phyloP scores from a whole-genome alignment of 176 grass and related monocot species.

The Aegilops sharonensis region DNA sequence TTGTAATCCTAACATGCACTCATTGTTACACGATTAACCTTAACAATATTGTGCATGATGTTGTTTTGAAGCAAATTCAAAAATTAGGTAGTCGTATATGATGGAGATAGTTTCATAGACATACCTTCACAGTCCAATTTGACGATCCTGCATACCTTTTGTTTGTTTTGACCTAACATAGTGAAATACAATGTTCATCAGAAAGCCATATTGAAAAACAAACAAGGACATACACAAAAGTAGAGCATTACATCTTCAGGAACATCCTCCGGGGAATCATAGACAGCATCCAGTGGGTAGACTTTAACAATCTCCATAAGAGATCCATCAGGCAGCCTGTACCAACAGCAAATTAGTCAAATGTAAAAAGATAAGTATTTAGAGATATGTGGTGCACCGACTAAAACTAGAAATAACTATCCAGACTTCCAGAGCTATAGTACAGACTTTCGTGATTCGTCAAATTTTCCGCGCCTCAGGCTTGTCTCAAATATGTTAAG shows the following conservation, averaged over 20 bases:
- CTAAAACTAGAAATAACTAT: slow-evolving; percentile 21
- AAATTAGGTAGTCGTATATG: slow-evolving; percentile 4
- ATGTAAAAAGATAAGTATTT: background rate
- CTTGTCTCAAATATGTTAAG: slow-evolving; percentile 37
- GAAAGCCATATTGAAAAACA: background rate
- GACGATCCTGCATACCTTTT: slow-evolving; percentile 93
- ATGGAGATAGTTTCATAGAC: slow-evolving; percentile 7
- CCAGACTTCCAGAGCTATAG: background rate
- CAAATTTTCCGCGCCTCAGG: slow-evolving; percentile 36
- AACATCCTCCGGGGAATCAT: slow-evolving; percentile 83
- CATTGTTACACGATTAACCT: background rate
- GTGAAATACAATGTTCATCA: background rate
- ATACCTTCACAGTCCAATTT: slow-evolving; percentile 94
- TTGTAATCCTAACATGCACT: slow-evolving; percentile 12
- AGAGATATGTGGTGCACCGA: background rate
- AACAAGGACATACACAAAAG: background rate
- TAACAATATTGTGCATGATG: background rate
- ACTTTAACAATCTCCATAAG: slow-evolving; percentile 96
- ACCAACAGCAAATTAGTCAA: slow-evolving; percentile 22
- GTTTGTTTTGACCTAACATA: slow-evolving; percentile 72
- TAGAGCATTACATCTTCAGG: slow-evolving; percentile 77
- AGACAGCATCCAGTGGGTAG: slow-evolving; percentile 93
- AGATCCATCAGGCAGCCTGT: slow-evolving; percentile 83
- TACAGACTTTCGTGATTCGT: slow-evolving; percentile 25
- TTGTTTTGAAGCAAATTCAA: background rate